Conservation (phyloP, 805 yeast species). For the Kazachstania bromeliacearum region DNA sequence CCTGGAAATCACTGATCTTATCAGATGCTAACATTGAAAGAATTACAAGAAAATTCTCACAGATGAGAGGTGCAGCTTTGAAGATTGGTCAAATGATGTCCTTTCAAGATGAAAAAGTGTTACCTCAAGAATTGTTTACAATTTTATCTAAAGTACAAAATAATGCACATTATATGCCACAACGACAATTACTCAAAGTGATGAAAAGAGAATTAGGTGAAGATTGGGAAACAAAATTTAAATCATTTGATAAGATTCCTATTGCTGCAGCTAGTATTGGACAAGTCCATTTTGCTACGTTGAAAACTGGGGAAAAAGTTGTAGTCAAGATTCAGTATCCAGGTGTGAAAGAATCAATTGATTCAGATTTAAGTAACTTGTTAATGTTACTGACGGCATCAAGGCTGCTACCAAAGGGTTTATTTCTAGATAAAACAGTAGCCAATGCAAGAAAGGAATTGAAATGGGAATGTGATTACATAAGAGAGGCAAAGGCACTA, state of each 20-base stretch:
- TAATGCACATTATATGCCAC: conserved; percentile 95
- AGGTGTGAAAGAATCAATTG: conserved; percentile 88
- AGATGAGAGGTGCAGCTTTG: conserved; percentile 98
- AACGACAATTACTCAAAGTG: conserved; percentile 71
- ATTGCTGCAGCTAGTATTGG: conserved; percentile 97
- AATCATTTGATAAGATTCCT: conserved; percentile 76
- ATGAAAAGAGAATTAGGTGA: conserved; percentile 63
- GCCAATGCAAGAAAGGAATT: conserved; percentile 89
- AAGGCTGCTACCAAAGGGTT: conserved; percentile 77
- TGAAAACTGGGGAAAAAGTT: conserved; percentile 58
- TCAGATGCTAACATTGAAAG: conserved; percentile 79
- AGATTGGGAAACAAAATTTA: conserved; percentile 66
- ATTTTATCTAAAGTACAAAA: conserved; percentile 81
- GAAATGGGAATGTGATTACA: conserved; percentile 96
- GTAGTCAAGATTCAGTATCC: conserved; percentile 97
- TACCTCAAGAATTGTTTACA: conserved; percentile 78
- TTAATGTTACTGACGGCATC: conserved; percentile 79
- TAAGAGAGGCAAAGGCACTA: conserved; percentile 75
- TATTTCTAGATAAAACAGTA: conserved; percentile 83
- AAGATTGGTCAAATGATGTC: conserved; percentile 96
- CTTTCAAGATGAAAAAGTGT: conserved; percentile 78
- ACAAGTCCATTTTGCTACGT: conserved; percentile 82
- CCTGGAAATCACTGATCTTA: conserved; percentile 51
- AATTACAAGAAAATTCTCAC: conserved; percentile 76
- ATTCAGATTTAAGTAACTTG: conserved; percentile 84